A percentile compares a stretch with the other conserved stretches of the same genome.
Conservation (phyloP, 2,329 filamentous ascomycete species). For the Sarocladium kiliense region DNA sequence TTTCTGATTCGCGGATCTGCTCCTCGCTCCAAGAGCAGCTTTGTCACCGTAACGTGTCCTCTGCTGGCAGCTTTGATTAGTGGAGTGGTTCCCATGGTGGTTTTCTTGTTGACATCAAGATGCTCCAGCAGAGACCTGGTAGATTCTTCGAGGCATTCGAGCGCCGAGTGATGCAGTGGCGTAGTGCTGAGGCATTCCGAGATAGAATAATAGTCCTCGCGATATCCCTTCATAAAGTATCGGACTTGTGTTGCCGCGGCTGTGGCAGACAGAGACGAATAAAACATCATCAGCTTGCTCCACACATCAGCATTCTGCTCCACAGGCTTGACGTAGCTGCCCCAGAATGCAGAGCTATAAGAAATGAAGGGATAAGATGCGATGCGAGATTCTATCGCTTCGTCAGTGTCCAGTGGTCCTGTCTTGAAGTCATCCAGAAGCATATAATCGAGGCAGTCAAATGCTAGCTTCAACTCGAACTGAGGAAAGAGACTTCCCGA, state of each 20-base stretch:
- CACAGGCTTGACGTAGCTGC: neutral
- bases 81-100: no score
- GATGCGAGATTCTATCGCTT: neutral
- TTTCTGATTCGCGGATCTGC: conserved; percentile 12
- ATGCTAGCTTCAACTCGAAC: neutral
- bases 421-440: conserved; percentile 10
- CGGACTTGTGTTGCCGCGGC: no score
- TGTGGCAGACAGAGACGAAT: no score
- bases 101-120: no score
- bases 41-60: no score
- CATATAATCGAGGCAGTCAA: conserved; percentile 11
- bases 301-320: conserved; percentile 7
- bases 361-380: conserved; percentile 9
- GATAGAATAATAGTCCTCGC: conserved; percentile 8
- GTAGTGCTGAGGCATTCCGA: conserved; percentile 12
- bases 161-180: conserved; percentile 11
- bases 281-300: neutral
- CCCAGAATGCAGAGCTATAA: conserved; percentile 6
- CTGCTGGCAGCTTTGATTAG: no score
- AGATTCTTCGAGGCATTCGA: conserved; percentile 1
- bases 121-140: neutral
- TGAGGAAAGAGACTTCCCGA: conserved; percentile 8
- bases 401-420: neutral
- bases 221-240: neutral
- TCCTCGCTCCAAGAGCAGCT: conserved; percentile 11